Percentiles rank a stretch among this genome's conserved stretches.
phyloP scores from a whole-genome alignment of 371 early-diverging fungal genomes.

The Mortierella sp. region DNA sequence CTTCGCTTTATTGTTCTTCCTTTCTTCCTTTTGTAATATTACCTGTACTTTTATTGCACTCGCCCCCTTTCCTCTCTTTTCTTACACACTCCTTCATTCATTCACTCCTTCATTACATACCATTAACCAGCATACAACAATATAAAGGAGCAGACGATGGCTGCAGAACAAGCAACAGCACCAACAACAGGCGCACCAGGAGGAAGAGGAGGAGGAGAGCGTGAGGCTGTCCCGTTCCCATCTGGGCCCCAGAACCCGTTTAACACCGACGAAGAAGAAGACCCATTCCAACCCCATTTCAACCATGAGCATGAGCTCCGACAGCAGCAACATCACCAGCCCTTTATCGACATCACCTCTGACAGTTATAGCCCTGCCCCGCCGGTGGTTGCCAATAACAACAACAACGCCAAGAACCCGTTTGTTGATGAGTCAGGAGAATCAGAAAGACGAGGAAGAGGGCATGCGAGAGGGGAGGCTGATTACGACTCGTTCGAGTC shows the following conservation, averaged over 20 bases:
- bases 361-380: conserved; percentile 27
- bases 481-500: conserved; percentile 39
- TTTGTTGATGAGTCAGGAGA: conserved; percentile 16
- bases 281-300: conserved; percentile 13
- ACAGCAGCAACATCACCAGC: background rate
- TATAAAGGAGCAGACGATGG: background rate
- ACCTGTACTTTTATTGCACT: background rate
- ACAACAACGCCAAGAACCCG: conserved; percentile 3
- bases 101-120: background rate
- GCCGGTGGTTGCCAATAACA: background rate
- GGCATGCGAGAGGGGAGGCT: background rate
- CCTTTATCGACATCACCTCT: conserved; percentile 36
- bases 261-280: conserved; percentile 20
- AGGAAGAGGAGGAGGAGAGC: background rate
- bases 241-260: conserved; percentile 6
- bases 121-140: background rate
- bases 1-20: conserved; percentile 9
- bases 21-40: background rate
- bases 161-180: background rate
- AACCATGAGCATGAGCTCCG: conserved; percentile 16
- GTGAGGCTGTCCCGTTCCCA: background rate
- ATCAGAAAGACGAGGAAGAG: background rate
- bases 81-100: background rate
- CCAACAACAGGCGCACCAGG: background rate
- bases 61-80: too few relatives aligned